phyloP scores from a whole-genome alignment of 495 filamentous ascomycete species.

The Niebla homalea region DNA sequence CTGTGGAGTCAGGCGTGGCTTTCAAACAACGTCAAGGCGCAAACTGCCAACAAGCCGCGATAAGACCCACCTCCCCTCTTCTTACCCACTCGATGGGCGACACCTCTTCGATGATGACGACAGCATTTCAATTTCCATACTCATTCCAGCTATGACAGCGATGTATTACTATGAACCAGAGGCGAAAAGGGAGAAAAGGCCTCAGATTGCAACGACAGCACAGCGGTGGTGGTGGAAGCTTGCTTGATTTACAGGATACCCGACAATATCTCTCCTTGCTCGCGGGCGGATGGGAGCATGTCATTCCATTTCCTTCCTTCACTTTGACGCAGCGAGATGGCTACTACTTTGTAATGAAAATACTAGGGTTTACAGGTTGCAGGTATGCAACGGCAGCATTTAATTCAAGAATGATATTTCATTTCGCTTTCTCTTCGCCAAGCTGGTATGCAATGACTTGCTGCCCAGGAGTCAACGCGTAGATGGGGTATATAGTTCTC shows the following conservation, averaged over 20 bases:
- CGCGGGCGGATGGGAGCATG: too few relatives aligned
- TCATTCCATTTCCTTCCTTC: too few relatives aligned
- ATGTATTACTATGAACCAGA: background rate
- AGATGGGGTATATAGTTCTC: background rate
- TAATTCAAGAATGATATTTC: too few relatives aligned
- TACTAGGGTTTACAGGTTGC: too few relatives aligned
- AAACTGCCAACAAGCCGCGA: conserved; percentile 26
- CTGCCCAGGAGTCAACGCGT: background rate
- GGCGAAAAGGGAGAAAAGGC: background rate
- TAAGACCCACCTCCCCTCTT: background rate
- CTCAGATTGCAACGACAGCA: background rate
- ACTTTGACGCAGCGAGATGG: too few relatives aligned
- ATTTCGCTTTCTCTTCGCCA: too few relatives aligned
- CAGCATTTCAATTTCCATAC: background rate
- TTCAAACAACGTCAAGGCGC: conserved; percentile 82
- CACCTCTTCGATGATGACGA: background rate
- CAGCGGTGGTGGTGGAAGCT: too few relatives aligned
- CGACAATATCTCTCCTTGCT: too few relatives aligned
- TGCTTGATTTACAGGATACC: conserved; percentile 4
- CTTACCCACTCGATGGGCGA: background rate
- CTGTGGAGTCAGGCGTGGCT: conserved; percentile 57
- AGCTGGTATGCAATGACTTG: too few relatives aligned
- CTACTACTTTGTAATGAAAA: too few relatives aligned
- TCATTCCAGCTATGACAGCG: background rate
- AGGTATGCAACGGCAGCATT: too few relatives aligned